Base-by-base conservation (phyloP, 2,329 filamentous ascomycete genomes). In the Arthrobotrys megalospora region DNA sequence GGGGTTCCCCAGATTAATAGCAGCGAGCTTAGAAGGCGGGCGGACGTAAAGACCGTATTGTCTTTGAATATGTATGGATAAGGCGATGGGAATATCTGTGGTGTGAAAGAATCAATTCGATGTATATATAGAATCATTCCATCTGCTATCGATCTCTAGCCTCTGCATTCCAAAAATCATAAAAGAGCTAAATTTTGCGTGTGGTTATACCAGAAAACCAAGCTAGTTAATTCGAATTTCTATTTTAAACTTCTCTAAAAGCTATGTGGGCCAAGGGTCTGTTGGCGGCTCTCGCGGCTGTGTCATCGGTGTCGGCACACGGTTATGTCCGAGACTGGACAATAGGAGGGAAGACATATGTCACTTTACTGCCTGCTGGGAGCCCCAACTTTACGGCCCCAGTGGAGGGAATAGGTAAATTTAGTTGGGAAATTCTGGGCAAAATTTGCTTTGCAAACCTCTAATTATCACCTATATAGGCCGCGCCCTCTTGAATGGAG, bases 281-380 rank as follows among this genome's bases (percentile, higher is more conserved):
- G 24, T 66, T 38, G 3, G 11, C 48, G 8, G 50, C 34, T 2
- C 24, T 66, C 1, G 10, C 66, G 1, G 48, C 48, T 19, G 69
- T 60, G 3, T 66, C 69, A 0, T 36, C 14, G 16, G 69, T 73
- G n/a, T 58, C 60, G 8, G 69, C 60, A 1, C 69, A 73, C 16
- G 69, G 69, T 24, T 73, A 73, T 21, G 69, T 73, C 2, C 45
- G 60, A 10, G 69, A 73, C 36, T 73, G 69, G 69, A 34, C 36
- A 8, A 73, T 73, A 1, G 38, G 47, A 58, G 69, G 69, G 3
- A 48, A 64, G 28, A 73, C 34, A 4, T 73, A 66, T 16, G 43
- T 65, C 12, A 73, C 69, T 6, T 28, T 65, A 8, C 62, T 73
- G 2, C 58, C 60, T 12, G 62, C 19, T n/a, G 60, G 60, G 1